These are phyloP conservation scores for Tricholoma sp. DNA, from an alignment of 768 basidiomycete genomes.

Conservation along the genomic window DNA sequence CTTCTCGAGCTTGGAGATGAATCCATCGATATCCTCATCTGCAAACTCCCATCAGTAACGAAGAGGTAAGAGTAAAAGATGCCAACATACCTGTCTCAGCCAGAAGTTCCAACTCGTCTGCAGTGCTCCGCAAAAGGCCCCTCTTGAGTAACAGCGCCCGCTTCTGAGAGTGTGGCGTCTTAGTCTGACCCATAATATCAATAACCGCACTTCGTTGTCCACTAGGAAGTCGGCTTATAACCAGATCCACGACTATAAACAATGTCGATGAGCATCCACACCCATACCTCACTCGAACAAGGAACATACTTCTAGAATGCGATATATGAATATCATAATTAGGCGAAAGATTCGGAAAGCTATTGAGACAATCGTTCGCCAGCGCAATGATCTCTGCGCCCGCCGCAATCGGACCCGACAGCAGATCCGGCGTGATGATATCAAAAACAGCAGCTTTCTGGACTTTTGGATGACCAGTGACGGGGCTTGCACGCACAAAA, in stretches of 20 bases:
- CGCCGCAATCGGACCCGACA: constrained; percentile 58
- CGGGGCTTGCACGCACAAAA: constrained; percentile 34
- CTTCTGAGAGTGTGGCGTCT: constrained; percentile 64
- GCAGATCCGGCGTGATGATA: constrained; percentile 73
- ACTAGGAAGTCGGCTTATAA: constrained; percentile 56
- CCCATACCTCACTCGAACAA: neutral
- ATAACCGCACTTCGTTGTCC: constrained; percentile 51
- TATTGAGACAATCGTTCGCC: constrained; percentile 59
- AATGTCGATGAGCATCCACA: neutral
- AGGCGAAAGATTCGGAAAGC: constrained; percentile 63
- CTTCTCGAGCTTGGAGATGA: constrained; percentile 54
- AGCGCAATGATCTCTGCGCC: constrained; percentile 72
- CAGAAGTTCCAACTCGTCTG: constrained; percentile 72
- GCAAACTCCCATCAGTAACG: neutral
- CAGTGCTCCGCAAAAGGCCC: constrained; percentile 57
- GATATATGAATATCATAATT: constrained; percentile 76
- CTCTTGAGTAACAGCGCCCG: constrained; percentile 64
- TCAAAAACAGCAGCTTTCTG: constrained; percentile 78
- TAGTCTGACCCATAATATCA: constrained; percentile 61
- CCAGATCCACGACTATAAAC: constrained; percentile 59
- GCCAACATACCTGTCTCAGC: constrained; percentile 48
- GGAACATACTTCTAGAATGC: constrained; percentile 62
- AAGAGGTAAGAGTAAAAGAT: neutral
- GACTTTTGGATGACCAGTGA: constrained; percentile 68
- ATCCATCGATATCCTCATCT: constrained; percentile 62